Conservation (phyloP, 116 monocot species). For the Phalaenopsis hybrid region DNA sequence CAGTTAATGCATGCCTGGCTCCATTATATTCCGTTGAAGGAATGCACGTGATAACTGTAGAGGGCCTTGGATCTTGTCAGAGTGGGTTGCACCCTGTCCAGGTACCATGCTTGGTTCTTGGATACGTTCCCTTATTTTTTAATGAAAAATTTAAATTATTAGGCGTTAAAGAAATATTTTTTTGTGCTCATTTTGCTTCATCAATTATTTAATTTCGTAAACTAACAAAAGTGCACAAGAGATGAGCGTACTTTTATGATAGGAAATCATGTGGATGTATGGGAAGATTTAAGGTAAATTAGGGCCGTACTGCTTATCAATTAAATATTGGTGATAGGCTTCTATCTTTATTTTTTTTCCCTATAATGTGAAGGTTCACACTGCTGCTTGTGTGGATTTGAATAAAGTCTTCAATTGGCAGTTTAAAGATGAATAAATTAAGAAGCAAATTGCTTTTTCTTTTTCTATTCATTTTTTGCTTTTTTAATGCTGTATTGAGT, state of each 20-base stretch:
- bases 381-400: no score
- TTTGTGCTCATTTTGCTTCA: neutral
- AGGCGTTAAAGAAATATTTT: neutral
- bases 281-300: neutral
- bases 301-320: neutral
- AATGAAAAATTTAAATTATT: neutral
- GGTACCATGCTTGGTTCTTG: slow-evolving; percentile 30
- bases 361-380: no score
- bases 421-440: no score
- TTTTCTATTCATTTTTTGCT: no score
- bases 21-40: slow-evolving; percentile 95
- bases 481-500: no score
- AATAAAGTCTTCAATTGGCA: no score
- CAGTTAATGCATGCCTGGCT: slow-evolving; percentile 90
- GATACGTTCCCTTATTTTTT: neutral
- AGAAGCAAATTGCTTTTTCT: neutral
- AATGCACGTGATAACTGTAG: slow-evolving; percentile 91
- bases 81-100: slow-evolving; percentile 79
- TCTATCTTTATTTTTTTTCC: neutral
- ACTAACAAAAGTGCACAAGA: neutral
- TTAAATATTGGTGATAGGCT: neutral
- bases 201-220: slow-evolving; percentile 1
- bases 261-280: neutral
- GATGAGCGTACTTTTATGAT: neutral
- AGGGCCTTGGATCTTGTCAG: slow-evolving; percentile 68